Evolutionary conservation across 441 rosid genomes (phyloP), one percentile per base, ranked within the genome.

Genomic region (Hura crepitans): DNA sequence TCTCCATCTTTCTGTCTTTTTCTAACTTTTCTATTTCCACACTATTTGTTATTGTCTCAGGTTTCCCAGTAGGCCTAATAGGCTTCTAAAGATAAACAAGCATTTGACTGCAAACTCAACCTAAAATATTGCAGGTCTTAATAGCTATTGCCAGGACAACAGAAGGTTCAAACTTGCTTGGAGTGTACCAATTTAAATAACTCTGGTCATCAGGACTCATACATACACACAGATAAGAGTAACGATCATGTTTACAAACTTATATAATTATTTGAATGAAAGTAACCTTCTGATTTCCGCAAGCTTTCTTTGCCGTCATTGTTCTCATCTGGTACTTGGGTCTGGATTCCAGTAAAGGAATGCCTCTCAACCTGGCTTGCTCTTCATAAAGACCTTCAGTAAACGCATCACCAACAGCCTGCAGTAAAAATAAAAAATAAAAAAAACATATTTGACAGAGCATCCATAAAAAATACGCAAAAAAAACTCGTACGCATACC

Each of bases 381-480:
- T 86, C 96, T 81, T 95, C 99, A 76, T 92, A 92, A 50, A 95
- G 70, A 70, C 99, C 99, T 81, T 92, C 99, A 81, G 89, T 95
- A 77, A 95, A 95, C 72, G 93, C 99, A 85, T 95, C 99, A 68
- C 99, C 99, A 51, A 92, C 99, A 60, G 99, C 99, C 99, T 95
- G 86, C 63, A 75, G 72, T 65, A 70, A 30, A 37, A 61, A 10
- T 67, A 37, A 37, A 10, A 10, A 10, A 10, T 6, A 37, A 11
- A 11, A 11, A 42, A 12, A 39, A 4, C 11, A 39, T 22, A 60
- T 39, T 71, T 54, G 61, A 68, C 42, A 63, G 68, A 33, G n/a
- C 56, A 73, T 69, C 66, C 60, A 78, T 59, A 61, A 62, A 65
- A 47, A 65, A 61, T 28, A 45, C 2, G 60, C 46, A 71, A 62